Evolutionary conservation across 345 rosid species (phyloP), one percentile per base, ranked within the genome.

Genomic region (Salix koriyanagi): DNA sequence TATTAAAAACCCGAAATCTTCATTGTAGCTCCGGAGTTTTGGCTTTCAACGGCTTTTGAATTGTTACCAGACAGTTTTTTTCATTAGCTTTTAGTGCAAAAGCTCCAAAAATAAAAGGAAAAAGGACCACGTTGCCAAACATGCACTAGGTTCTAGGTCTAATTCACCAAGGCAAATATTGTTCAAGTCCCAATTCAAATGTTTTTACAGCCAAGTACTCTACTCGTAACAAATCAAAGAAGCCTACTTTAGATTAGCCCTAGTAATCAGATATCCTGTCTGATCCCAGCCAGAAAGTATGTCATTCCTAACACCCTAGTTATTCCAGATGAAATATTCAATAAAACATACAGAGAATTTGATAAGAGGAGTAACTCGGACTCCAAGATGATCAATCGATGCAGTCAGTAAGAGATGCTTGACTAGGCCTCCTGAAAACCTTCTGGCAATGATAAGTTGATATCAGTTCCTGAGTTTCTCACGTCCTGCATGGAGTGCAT

Each of bases 401-500:
- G 74, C 62, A 66, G 81, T 84, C 84, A 77, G 87, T 84, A 25
- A 75, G 50, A 72, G 74, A 66, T 32, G 42, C 65, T 69, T 77
- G 50, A 8, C 65, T 30, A 4, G n/a, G 39, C 16, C 46, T 37
- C 10, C 14, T 6, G 26, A 25, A 60, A 87, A 68, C 83, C 79
- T 72, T 77, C 89, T n/a, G 86, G 85, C 84, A 86, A 65, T 14
- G 94, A 82, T 60, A 86, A 84, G 62, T 91, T 89, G 39, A 87
- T 89, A 82, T 91, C 95, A 21, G 91, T 79, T 12, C 85, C 85
- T 58, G 85, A 83, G 68, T 78, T 87, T 79, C 87, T 84, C 30
- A 85, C 69, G 36, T 89, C 92, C 1, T 77, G 79, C 78, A 81
- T 15, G n/a, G 91, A 68, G 1, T 85, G 87, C 77, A 91, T 65